Conservation (phyloP, 352 stramenopile genomes). For the Phytophthora pseudosyringae region DNA sequence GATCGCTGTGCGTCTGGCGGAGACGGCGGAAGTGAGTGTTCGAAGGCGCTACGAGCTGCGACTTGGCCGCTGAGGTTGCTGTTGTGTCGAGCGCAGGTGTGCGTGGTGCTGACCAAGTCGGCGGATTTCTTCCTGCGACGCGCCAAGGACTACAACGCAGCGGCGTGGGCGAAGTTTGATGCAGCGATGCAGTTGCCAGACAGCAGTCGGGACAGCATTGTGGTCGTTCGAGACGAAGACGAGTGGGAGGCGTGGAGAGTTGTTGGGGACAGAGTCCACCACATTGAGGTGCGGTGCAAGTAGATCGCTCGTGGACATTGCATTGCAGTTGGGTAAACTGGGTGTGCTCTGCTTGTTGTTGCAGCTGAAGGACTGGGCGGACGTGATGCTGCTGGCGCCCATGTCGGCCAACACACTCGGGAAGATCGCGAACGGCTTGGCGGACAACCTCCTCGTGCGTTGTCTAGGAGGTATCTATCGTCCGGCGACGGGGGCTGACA, state of each 20-base stretch:
- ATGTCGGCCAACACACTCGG: constrained; percentile 92
- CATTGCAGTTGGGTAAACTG: not conserved
- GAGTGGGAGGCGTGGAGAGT: constrained; percentile 87
- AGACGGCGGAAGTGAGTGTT: constrained; percentile 58
- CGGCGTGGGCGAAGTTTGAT: constrained; percentile 52
- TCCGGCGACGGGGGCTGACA: too few species aligned
- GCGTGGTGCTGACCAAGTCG: constrained; percentile 81
- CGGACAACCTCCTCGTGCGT: constrained; percentile 94
- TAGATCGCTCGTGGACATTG: too few species aligned
- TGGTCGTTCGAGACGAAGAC: constrained; percentile 73
- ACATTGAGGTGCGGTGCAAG: constrained; percentile 78
- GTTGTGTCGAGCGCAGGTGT: constrained; percentile 50
- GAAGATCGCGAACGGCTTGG: constrained; percentile 93
- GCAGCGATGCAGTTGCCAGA: constrained; percentile 25
- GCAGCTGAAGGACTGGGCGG: constrained; percentile 96
- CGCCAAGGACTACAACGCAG: constrained; percentile 74
- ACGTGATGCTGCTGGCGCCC: constrained; percentile 90
- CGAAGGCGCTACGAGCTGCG: not conserved
- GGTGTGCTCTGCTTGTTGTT: not conserved
- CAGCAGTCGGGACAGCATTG: constrained; percentile 24
- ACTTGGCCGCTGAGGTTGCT: not conserved
- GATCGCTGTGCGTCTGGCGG: constrained; percentile 65
- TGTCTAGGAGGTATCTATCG: not conserved
- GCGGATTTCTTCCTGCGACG: constrained; percentile 86
- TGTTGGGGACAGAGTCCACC: constrained; percentile 81